phyloP scores from a whole-genome alignment of 2,329 filamentous ascomycete genomes.

The Aspergillus sp. region DNA sequence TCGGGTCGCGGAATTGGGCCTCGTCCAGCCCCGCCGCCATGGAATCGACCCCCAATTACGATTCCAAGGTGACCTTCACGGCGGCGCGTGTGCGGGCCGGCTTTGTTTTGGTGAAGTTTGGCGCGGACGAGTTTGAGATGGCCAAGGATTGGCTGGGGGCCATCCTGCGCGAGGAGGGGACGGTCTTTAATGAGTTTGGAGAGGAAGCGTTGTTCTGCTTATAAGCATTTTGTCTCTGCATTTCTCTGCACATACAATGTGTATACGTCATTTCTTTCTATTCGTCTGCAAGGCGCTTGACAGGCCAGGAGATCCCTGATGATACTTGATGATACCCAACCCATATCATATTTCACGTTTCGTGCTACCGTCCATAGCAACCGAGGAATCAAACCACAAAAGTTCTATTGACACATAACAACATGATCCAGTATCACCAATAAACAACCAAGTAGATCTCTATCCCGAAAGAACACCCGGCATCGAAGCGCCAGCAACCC shows the following conservation, averaged over 20 bases:
- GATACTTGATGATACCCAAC: not conserved
- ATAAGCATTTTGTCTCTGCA: slow-evolving; percentile 10
- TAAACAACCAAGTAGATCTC: not conserved
- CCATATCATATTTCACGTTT: not conserved
- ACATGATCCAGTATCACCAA: too few relatives aligned
- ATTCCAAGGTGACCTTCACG: slow-evolving; percentile 70
- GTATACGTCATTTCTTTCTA: not conserved
- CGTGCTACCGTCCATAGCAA: not conserved
- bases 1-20: slow-evolving; percentile 77
- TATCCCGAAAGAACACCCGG: not conserved
- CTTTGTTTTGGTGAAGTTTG: slow-evolving; percentile 90
- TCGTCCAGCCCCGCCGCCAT: slow-evolving; percentile 23
- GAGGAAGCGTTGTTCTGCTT: slow-evolving; percentile 79
- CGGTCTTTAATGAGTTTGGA: slow-evolving; percentile 69
- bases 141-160: slow-evolving; percentile 75
- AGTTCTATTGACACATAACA: not conserved
- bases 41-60: slow-evolving; percentile 38
- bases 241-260: not conserved
- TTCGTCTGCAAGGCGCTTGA: not conserved
- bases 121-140: slow-evolving; percentile 75
- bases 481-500: too few relatives aligned
- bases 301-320: not conserved
- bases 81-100: slow-evolving; percentile 71
- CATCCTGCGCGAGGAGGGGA: slow-evolving; percentile 74
- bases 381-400: not conserved